Base-by-base conservation (phyloP, 1,139 yeast species). In the Spencermartinsiella ligniputridi region DNA sequence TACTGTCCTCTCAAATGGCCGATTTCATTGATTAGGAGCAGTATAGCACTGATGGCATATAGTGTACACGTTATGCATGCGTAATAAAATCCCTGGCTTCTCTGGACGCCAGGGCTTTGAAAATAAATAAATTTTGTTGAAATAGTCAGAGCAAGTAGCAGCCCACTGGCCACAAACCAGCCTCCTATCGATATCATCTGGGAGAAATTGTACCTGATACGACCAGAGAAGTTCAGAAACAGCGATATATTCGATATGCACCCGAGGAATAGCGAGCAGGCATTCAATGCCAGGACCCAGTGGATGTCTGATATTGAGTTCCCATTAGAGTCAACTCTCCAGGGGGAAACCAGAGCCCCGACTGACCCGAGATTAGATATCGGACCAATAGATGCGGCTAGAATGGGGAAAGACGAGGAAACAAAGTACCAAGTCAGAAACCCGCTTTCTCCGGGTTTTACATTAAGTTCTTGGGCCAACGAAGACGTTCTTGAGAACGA, bases 301-400 rank as follows among this genome's bases (percentile, higher is more conserved):
- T 52, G 42, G 0, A 66, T 62, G 44, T 78, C 83, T 6, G 46
- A 47, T 5, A 52, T 47, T 3, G 29, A 30, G 3, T 45, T 22
- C 15, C 67, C 1, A 68, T 59, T 2, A 4, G 27, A 43, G 1
- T 49, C 63, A 3, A 62, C 46, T 48, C 84, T 67, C 95, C 95
- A 86, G 42, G 75, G 72, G 48, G 83, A 83, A 0, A 81, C 79
- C n/a, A 84, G 70, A 1, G 90, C 85, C 2, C 83, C 78, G 3
- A 84, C 68, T 0, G 90, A 81, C 35, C 81, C 73, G 72, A 84
- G 74, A 54, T 85, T 85, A 3, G 90, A 81, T 25, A 86, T 57
- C 0, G 95, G 95, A 0, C 94, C 94, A 34, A 82, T 56, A 53
- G 90, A 83, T 1, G 94, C 89, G 0, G 89, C 80, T 2, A 82